These are phyloP conservation scores for Blastobotrys illinoisensis DNA, from an alignment of 1,139 yeast species.

Conservation along the genomic window DNA sequence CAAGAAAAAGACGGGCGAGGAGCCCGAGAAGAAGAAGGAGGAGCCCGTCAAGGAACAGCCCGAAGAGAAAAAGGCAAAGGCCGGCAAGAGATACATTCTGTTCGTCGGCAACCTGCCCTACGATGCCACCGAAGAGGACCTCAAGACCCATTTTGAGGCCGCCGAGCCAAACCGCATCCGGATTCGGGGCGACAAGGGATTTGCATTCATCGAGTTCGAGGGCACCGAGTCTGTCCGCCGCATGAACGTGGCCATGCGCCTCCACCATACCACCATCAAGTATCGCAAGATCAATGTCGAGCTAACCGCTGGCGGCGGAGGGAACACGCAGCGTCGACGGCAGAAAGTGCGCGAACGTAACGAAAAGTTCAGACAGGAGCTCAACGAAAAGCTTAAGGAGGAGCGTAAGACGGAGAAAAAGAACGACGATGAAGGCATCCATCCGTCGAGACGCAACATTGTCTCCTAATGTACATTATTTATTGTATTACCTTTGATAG, in stretches of 20 bases:
- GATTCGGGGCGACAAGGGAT: conserved; percentile 58
- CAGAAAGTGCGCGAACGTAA: conserved; percentile 76
- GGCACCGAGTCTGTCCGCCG: conserved; percentile 62
- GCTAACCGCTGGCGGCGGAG: conserved; percentile 97
- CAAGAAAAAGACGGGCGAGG: conserved; percentile 21
- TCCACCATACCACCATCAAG: conserved; percentile 69
- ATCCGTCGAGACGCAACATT: conserved; percentile 23
- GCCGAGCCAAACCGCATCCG: conserved; percentile 78
- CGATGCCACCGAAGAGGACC: conserved; percentile 55
- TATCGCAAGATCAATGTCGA: conserved; percentile 86
- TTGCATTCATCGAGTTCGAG: conserved; percentile 86
- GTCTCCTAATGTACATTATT: background rate
- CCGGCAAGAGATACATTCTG: conserved; percentile 46
- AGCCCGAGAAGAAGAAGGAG: conserved; percentile 44
- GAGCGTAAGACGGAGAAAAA: conserved; percentile 26
- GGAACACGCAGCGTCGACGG: conserved; percentile 67
- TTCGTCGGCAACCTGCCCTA: conserved; percentile 93
- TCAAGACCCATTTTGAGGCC: conserved; percentile 68
- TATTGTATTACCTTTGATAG: no score
- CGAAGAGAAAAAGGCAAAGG: conserved; percentile 14
- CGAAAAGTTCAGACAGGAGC: conserved; percentile 64
- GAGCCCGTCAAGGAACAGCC: conserved; percentile 13
- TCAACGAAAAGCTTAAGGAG: conserved; percentile 38
- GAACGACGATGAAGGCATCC: conserved; percentile 17
- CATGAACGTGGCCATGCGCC: conserved; percentile 64